phyloP scores from a whole-genome alignment of 2,329 filamentous ascomycete species.

The Pseudogymnoascus pannorum region DNA sequence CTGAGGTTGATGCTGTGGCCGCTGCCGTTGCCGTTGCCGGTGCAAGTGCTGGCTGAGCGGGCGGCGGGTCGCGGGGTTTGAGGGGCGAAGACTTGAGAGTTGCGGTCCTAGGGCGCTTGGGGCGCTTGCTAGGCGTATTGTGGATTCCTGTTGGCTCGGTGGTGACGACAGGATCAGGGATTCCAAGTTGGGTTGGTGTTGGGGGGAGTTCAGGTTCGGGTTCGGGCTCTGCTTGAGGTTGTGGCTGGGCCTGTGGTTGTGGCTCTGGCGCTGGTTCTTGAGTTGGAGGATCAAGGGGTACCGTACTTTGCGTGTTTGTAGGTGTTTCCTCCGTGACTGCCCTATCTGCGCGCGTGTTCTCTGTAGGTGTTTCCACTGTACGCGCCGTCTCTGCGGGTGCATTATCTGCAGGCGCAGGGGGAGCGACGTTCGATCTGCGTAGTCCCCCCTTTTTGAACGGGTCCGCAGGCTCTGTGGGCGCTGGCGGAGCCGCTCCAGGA shows the following conservation, averaged over 20 bases:
- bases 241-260: neutral
- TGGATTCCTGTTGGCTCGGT: constrained; percentile 54
- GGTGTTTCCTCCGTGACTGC: neutral
- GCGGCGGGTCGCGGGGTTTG: constrained; percentile 19
- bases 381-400: neutral
- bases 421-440: neutral
- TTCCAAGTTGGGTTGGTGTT: constrained; percentile 42
- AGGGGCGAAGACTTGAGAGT: constrained; percentile 29
- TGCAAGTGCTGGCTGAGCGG: neutral
- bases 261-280: neutral
- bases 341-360: no score
- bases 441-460: constrained; percentile 4
- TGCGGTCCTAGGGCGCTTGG: constrained; percentile 25
- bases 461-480: neutral
- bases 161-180: constrained; percentile 45
- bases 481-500: neutral
- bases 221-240: neutral
- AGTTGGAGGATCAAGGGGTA: neutral
- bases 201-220: constrained; percentile 57
- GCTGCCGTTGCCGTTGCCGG: neutral
- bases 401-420: constrained; percentile 1
- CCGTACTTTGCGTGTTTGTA: neutral
- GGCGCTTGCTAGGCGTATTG: constrained; percentile 46
- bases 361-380: neutral
- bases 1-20: neutral